Base-by-base conservation (phyloP, 306 rosid genomes). In the Luffa acutangula region DNA sequence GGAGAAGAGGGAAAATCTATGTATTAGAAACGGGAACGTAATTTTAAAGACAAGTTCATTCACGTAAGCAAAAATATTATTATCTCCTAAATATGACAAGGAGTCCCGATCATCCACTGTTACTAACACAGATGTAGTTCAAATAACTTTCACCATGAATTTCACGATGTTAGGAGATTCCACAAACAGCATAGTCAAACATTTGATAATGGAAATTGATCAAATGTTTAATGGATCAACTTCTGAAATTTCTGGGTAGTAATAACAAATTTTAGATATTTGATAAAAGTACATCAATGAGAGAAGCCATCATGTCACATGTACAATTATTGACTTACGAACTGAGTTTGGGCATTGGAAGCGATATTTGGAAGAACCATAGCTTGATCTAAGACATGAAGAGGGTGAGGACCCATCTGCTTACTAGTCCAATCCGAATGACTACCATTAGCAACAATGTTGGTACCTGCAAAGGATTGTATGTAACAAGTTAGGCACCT, bases 391-490 rank as follows among this genome's bases (percentile, higher is more conserved):
- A 78, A 69, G 43, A 79, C 58, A 69, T 49, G 76, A 42, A 75
- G 75, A 82, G 86, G 82, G 20, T 81, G 77, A 83, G 86, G 82
- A 21, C 83, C 89, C 82, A 81, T 83, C 67, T 46, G 89, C 87
- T 48, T 72, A 12, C 84, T 59, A 73, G 65, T 78, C 82, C 85
- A 84, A 77, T 85, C 97, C 9, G 87, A 81, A 49, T 82, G 89
- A 70, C 80, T 83, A 81, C 48, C 59, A 80, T 74, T 84, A 85
- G 85, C 60, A 80, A 77, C 72, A 75, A 64, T 78, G 77, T 80
- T 84, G 58, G 59, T 49, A 72, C 89, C 98, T 92, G 86, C 89
- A 89, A 31, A 81, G 54, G 80, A 84, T 54, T 82, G 58, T 49
- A 73, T 33, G 5, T 34, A 69, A 78, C 56, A 13, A 80, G 81